Base-by-base conservation (phyloP, 106 monocot species). In the Xerophyta viscosa region DNA sequence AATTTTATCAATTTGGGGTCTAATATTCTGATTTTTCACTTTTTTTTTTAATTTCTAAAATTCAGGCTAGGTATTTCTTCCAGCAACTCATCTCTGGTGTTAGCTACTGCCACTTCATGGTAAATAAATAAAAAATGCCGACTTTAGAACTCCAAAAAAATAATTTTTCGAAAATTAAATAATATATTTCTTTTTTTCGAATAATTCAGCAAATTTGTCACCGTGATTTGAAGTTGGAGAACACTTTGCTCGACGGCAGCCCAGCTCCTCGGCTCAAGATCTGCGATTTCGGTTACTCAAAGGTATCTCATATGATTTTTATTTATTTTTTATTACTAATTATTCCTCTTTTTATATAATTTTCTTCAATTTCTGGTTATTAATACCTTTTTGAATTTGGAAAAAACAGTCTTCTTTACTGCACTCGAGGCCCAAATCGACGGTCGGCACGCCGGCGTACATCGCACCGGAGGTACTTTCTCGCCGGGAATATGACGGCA, bases 11-110 rank as follows among this genome's bases (percentile, higher is more conserved):
- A n/a, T n/a, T n/a, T n/a, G n/a, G n/a, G n/a, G n/a, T n/a, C n/a
- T n/a, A n/a, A n/a, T n/a, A n/a, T n/a, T n/a, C n/a, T n/a, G n/a
- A n/a, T n/a, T n/a, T n/a, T n/a, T n/a, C n/a, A n/a, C n/a, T n/a
- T n/a, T n/a, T n/a, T n/a, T n/a, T n/a, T n/a, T 36, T 36, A 11
- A 36, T 39, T 39, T 10, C 15, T 48, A 52, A 23, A 53, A 63
- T 54, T 19, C 65, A 94, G 93, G 93, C 93, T 27, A 77, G 93
- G 31, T 93, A 93, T 71, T 93, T 93, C 73, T 93, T 93, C 65
- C 93, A 93, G 72, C 93, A 93, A 63, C 93, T 93, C 21, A 84
- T 93, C 53, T 87, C 66, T 17, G 92, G 87, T 0, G 87, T 93
- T 44, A 93, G 87, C 75, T 93, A 78, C 59, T 93, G 83, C 77